Percentiles rank a stretch among this genome's conserved stretches.
Evolutionary conservation across 163 green algal species (phyloP).

Genomic region (Scenedesmus sp.): DNA sequence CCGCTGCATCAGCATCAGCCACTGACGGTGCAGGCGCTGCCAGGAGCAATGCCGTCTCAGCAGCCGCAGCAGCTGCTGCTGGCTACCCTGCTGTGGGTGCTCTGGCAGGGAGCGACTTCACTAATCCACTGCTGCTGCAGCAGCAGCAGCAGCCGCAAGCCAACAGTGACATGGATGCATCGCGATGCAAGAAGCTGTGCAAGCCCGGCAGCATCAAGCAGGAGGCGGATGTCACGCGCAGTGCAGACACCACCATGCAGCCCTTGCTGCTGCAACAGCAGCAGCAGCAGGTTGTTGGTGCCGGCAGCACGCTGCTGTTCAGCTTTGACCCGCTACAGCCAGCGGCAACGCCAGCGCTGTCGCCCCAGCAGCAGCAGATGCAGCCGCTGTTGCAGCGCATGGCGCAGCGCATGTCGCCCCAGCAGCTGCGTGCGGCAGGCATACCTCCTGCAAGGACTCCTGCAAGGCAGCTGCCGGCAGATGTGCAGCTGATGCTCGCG

Average conservation of each 20-base stretch:
- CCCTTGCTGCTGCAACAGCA: neutral
- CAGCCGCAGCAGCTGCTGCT: neutral
- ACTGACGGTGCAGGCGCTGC: neutral
- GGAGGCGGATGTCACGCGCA: no score
- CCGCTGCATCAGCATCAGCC: neutral
- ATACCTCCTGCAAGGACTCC: neutral
- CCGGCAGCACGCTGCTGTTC: neutral
- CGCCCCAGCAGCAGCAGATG: neutral
- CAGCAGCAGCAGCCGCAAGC: neutral
- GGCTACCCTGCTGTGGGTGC: neutral
- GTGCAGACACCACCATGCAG: neutral
- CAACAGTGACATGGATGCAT: neutral
- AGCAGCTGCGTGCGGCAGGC: neutral
- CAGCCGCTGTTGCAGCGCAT: neutral
- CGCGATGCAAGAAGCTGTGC: neutral
- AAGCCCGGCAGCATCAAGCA: slow-evolving; percentile 6
- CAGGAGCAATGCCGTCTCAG: neutral
- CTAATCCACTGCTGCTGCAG: neutral
- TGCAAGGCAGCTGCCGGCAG: neutral
- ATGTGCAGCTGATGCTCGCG: neutral
- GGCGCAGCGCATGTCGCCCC: neutral
- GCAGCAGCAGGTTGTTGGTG: neutral
- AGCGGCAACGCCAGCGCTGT: neutral
- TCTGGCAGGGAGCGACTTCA: neutral
- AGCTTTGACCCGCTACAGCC: neutral